Evolutionary conservation across 768 basidiomycete species (phyloP), one percentile per base, ranked within the genome.

Genomic region (Kwoniella mangroviensis): DNA sequence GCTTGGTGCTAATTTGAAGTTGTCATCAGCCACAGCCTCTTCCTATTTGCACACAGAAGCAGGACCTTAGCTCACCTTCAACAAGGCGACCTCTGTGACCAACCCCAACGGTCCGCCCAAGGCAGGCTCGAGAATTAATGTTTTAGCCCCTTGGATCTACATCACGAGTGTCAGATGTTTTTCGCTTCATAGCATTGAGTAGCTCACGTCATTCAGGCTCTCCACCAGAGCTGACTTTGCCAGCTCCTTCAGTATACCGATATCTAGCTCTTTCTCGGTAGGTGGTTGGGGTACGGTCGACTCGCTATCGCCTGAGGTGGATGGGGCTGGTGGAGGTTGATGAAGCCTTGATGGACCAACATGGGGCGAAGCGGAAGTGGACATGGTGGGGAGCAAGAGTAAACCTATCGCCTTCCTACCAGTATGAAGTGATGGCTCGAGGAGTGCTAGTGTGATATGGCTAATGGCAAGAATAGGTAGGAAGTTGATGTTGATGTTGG

Each of bases 81-180:
- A 85, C 17, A 95, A 83, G 1, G 94, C 88, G 1, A 98, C 93
- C 76, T 98, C 97, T 2, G 93, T 95, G n/a, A 98, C 89, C 12
- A 99, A 87, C 0, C 96, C 94, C 49, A 99, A 85, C 0, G 97
- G 95, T 0, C 96, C 96, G 1, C 94, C 91, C 13, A 98, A 85
- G 2, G 90, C 86, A 4, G 91, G 86, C 77, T 98, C 94, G 1
- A 99, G 87, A n/a, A 98, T 92, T 34, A 99, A 89, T 0, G 96
- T 99, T 86, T 99, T 98, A 55, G 92, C 90, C 17, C 95, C 95
- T 72, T 79, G 80, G 6, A 84, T 81, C 79, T 83, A 52, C n/a
- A 42, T 2, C 10, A 19, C 24, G n/a, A 28, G 21, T 22, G 61
- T 53, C 56, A 65, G n/a, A n/a, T n/a, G n/a, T n/a, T n/a, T n/a